A percentile compares a stretch with the other conserved stretches of the same genome.
Evolutionary conservation across 352 stramenopile species (phyloP).

Genomic region (Pythium periplocum): DNA sequence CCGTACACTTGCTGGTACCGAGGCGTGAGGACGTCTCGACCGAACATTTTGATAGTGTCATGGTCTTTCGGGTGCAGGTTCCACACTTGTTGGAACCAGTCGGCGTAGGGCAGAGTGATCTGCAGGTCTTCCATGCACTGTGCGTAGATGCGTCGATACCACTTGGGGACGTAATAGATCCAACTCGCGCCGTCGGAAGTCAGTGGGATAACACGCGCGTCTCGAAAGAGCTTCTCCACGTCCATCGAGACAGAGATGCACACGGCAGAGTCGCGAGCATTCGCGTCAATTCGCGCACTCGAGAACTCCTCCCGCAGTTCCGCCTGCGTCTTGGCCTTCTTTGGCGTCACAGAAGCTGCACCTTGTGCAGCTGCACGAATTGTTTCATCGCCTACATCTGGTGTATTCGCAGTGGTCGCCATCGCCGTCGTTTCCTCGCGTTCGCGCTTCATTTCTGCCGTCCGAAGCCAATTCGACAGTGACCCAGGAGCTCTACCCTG

Average conservation of each 20-base stretch:
- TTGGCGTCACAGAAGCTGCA: no score
- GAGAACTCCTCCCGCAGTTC: not conserved
- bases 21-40: conserved; percentile 47
- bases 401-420: no score
- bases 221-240: not conserved
- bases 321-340: not conserved
- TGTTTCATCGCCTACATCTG: no score
- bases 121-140: not conserved
- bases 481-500: no score
- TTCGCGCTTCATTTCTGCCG: no score
- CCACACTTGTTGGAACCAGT: conserved; percentile 37
- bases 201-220: conserved; percentile 15
- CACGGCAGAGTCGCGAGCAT: not conserved
- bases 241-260: not conserved
- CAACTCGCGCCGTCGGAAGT: conserved; percentile 35
- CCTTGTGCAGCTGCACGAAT: no score
- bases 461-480: no score
- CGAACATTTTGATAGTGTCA: conserved; percentile 70
- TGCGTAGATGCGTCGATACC: conserved; percentile 35
- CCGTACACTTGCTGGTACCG: conserved; percentile 68
- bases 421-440: no score
- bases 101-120: conserved; percentile 2
- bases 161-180: conserved; percentile 55
- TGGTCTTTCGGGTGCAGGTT: conserved; percentile 46
- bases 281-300: not conserved